Evolutionary conservation across 192 early-diverging fungal genomes (phyloP), one percentile per base, ranked within the genome.

Genomic region (Backusella parvicylindrica): DNA sequence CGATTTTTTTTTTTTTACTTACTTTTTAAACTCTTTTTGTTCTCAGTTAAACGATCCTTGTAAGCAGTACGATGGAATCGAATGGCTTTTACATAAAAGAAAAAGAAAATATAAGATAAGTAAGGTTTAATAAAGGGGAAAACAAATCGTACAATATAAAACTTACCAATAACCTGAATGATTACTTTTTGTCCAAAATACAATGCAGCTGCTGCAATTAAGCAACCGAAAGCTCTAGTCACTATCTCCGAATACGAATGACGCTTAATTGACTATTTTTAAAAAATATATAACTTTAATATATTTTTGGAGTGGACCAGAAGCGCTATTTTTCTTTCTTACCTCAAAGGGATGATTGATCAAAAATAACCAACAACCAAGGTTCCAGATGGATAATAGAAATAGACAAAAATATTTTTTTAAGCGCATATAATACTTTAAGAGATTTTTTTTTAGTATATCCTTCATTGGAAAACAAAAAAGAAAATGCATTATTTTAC

Each of bases 141-240:
- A 53, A 53, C 21, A 53, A 53, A 11, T 12, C 50, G 9, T 53
- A 53, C 50, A 41, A 15, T 69, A 12, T 31, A 9, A n/a, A 67
- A 67, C 74, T 78, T 82, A 82, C 81, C 81, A 70, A 82, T 82
- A 23, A 75, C n/a, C 67, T 82, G 81, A 35, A 82, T 74, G 41
- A 79, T 75, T 11, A 15, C 35, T 28, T 78, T 78, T 37, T 82
- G 77, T 16, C 76, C 49, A 70, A 82, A 78, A 5, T 73, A 70
- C 31, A 79, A 67, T 18, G 38, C 37, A 18, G 76, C 50, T 23
- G 75, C 74, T 33, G 53, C 70, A 43, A 82, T 76, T 36, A 82
- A 21, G 21, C 72, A 82, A 4, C 67, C 72, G 64, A 75, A 81
- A 13, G 71, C 68, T 47, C 68, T 70, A 35, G 63, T 71, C 5